Percentiles rank a stretch among this genome's conserved stretches.
Evolutionary conservation across 257 asterid species (phyloP).

Genomic region (Fraxinus anomala): DNA sequence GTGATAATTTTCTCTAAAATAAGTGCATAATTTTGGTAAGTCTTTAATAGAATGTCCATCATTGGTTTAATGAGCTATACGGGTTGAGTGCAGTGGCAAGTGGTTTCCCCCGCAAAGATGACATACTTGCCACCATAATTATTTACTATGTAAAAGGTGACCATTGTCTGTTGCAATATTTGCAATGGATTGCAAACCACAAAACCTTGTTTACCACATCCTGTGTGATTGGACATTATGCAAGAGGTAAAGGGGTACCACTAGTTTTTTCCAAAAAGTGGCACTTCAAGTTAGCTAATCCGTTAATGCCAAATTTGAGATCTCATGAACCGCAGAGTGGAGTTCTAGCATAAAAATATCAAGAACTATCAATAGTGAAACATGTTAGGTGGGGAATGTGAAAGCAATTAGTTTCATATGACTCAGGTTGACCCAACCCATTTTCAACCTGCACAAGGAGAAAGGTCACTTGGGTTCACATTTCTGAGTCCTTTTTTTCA

Average conservation of each 20-base stretch:
- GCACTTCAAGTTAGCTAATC: background rate
- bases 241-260: background rate
- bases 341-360: background rate
- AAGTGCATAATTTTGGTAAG: background rate
- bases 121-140: background rate
- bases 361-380: background rate
- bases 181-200: background rate
- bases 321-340: background rate
- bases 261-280: background rate
- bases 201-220: background rate
- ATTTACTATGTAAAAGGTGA: background rate
- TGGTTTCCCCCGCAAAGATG: background rate
- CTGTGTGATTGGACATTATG: background rate
- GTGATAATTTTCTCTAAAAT: background rate
- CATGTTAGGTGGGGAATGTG: background rate
- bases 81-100: background rate
- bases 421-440: background rate
- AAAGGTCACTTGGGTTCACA: background rate
- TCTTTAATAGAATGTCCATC: background rate
- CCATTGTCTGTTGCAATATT: background rate
- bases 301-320: background rate
- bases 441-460: background rate
- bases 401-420: background rate
- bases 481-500: no score
- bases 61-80: background rate